A percentile compares a stretch with the other conserved stretches of the same genome.
These are phyloP conservation scores for Angomonas deanei DNA, from an alignment of 208 protist species.

Conservation along the genomic window DNA sequence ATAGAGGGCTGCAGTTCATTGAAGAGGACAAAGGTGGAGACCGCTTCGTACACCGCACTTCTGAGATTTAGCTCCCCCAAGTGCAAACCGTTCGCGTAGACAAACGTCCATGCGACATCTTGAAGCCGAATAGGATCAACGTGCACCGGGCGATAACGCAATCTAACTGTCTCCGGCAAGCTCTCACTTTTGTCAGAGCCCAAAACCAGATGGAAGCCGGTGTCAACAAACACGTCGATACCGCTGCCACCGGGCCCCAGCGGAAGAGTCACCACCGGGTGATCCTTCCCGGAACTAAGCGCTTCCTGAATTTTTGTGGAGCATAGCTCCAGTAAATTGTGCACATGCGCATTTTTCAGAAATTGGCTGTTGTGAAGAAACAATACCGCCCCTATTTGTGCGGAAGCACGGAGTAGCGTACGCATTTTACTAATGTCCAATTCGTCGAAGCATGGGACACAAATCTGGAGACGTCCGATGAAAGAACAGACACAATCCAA, in stretches of 20 bases:
- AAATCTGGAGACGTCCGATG: conserved; percentile 56
- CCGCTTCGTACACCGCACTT: background rate
- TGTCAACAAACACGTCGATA: conserved; percentile 25
- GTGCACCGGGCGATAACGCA: conserved; percentile 46
- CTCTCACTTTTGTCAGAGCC: conserved; percentile 16
- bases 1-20: background rate
- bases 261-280: conserved; percentile 13
- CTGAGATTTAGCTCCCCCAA: background rate
- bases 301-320: conserved; percentile 4
- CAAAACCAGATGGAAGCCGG: conserved; percentile 15
- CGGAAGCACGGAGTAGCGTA: conserved; percentile 45
- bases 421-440: conserved; percentile 28
- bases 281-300: conserved; percentile 2
- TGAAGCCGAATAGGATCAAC: conserved; percentile 24
- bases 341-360: conserved; percentile 4
- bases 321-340: conserved; percentile 12
- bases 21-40: background rate
- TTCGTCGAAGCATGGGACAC: conserved; percentile 38
- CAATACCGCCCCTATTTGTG: conserved; percentile 54
- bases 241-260: conserved; percentile 21
- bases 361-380: conserved; percentile 54
- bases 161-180: background rate
- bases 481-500: conserved; percentile 20
- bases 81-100: conserved; percentile 38
- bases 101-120: conserved; percentile 33